Percentiles rank a stretch among this genome's conserved stretches.
Evolutionary conservation across 129 eudicot genomes (phyloP).

Genomic region (Escallonia herrerae): DNA sequence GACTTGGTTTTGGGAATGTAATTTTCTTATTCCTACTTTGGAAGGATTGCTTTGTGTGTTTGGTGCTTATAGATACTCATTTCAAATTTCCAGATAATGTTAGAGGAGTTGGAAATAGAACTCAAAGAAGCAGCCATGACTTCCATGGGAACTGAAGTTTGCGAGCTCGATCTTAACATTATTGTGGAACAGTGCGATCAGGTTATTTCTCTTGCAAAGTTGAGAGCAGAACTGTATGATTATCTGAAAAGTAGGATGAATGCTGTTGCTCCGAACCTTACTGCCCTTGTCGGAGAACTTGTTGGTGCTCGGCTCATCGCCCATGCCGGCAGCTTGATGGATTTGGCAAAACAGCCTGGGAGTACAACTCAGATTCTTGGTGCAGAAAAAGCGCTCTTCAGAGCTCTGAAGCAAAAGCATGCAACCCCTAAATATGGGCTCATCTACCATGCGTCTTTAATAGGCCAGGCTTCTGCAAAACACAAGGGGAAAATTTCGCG

Average conservation of each 20-base stretch:
- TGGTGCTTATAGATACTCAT: not conserved
- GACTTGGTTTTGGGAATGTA: no score
- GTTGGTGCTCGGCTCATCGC: slow-evolving; percentile 62
- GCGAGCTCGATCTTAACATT: slow-evolving; percentile 46
- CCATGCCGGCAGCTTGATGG: slow-evolving; percentile 51
- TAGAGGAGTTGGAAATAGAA: slow-evolving; percentile 52
- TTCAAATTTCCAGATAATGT: slow-evolving; percentile 27
- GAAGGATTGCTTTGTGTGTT: no score
- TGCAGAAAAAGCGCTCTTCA: slow-evolving; percentile 55
- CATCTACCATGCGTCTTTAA: slow-evolving; percentile 49
- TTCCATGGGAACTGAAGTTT: slow-evolving; percentile 73
- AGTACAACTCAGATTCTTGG: slow-evolving; percentile 52
- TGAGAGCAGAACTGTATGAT: slow-evolving; percentile 63
- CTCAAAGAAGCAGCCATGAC: slow-evolving; percentile 51
- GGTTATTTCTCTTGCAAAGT: slow-evolving; percentile 52
- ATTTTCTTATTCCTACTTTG: no score
- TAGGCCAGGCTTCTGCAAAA: slow-evolving; percentile 49
- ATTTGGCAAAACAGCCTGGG: slow-evolving; percentile 55
- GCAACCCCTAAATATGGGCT: slow-evolving; percentile 57
- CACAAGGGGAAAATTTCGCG: slow-evolving; percentile 38
- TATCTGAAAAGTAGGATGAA: slow-evolving; percentile 54
- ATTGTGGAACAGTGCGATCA: slow-evolving; percentile 55
- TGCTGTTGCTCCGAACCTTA: slow-evolving; percentile 55
- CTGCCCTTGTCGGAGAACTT: slow-evolving; percentile 58
- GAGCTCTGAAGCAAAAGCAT: slow-evolving; percentile 51